phyloP scores from a whole-genome alignment of 2,329 filamentous ascomycete genomes.

The Scedosporium minutisporum region DNA sequence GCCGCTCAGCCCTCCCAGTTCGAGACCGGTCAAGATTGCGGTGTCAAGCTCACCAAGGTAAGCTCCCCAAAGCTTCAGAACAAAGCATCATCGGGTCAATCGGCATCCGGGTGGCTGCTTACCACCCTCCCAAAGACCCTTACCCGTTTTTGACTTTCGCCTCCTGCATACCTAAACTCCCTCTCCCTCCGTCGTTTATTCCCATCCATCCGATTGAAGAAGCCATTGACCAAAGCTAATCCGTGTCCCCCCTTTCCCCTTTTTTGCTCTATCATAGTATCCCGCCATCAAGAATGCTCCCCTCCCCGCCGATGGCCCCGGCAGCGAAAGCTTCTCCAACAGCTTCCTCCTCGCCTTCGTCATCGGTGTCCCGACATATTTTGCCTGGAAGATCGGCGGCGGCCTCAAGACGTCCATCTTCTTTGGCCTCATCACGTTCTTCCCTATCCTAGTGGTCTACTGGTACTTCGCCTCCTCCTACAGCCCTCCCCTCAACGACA shows the following conservation, averaged over 20 bases:
- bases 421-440: slow-evolving; percentile 71
- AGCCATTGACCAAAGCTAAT: slow-evolving; percentile 1
- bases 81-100: not conserved
- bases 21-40: slow-evolving; percentile 57
- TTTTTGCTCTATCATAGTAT: slow-evolving; percentile 42
- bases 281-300: slow-evolving; percentile 89
- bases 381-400: slow-evolving; percentile 75
- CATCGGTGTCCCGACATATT: slow-evolving; percentile 62
- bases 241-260: slow-evolving; percentile 13
- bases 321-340: slow-evolving; percentile 83
- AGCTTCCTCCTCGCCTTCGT: slow-evolving; percentile 62
- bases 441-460: slow-evolving; percentile 73
- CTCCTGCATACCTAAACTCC: not conserved
- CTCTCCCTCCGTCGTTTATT: slow-evolving; percentile 14
- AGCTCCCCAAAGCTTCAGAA: slow-evolving; percentile 17
- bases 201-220: not conserved
- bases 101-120: too few species aligned
- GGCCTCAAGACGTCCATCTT: slow-evolving; percentile 82
- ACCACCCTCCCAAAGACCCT: not conserved
- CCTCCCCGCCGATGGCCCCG: slow-evolving; percentile 78
- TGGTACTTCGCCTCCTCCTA: slow-evolving; percentile 75
- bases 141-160: not conserved
- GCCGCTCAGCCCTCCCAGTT: slow-evolving; percentile 43
- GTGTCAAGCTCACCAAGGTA: slow-evolving; percentile 31
- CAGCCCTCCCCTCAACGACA: slow-evolving; percentile 85